Percentiles rank a stretch among this genome's conserved stretches.
These are phyloP conservation scores for Penicillium sp. DNA, from an alignment of 2,329 filamentous ascomycete genomes.

Conservation along the genomic window DNA sequence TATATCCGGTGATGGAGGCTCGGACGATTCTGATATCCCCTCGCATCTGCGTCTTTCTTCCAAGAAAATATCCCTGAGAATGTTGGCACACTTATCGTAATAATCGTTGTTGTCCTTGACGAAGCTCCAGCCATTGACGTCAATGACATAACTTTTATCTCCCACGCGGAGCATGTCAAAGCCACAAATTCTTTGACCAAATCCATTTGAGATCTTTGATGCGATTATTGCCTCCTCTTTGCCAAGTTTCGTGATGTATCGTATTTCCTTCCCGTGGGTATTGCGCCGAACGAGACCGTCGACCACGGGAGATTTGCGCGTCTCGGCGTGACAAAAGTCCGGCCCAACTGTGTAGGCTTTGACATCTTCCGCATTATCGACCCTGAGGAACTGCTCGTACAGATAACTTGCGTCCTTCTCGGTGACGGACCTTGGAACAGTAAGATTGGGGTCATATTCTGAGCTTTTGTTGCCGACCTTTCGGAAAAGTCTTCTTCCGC, in stretches of 20 bases:
- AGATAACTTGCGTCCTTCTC: conserved; percentile 83
- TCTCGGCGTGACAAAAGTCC: conserved; percentile 92
- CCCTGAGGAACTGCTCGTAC: conserved; percentile 94
- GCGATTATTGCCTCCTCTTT: conserved; percentile 82
- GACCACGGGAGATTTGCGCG: conserved; percentile 92
- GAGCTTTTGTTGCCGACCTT: conserved; percentile 99
- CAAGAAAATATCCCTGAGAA: conserved; percentile 83
- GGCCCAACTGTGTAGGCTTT: conserved; percentile 97
- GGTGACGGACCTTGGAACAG: conserved; percentile 73
- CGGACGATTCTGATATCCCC: conserved; percentile 32
- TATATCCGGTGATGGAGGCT: conserved; percentile 36
- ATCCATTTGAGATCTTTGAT: conserved; percentile 82
- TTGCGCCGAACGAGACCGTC: conserved; percentile 94
- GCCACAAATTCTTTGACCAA: conserved; percentile 92
- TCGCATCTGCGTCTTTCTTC: conserved; percentile 60
- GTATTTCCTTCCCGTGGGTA: conserved; percentile 93
- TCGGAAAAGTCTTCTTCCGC: conserved; percentile 85
- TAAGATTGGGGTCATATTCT: conserved; percentile 78
- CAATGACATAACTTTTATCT: conserved; percentile 93
- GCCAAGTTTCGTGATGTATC: conserved; percentile 84
- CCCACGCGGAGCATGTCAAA: conserved; percentile 88
- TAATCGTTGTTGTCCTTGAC: conserved; percentile 99
- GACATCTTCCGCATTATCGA: conserved; percentile 96
- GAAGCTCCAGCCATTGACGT: conserved; percentile 99
- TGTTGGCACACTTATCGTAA: conserved; percentile 85